phyloP scores from a whole-genome alignment of 805 yeast species.

The Kregervanrija fluxuum region DNA sequence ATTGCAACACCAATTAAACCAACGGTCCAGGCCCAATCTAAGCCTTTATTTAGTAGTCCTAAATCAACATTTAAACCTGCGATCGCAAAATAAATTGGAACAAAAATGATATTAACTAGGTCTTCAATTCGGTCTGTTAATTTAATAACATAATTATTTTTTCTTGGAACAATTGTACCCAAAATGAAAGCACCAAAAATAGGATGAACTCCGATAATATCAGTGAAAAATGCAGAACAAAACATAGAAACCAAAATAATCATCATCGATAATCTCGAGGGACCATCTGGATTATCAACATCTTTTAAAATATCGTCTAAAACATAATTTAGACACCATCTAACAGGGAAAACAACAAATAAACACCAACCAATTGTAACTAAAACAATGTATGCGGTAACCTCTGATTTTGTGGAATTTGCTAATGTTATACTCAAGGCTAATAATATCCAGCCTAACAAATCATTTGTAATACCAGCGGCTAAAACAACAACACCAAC shows the following conservation, averaged over 20 bases:
- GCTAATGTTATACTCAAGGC: conserved; percentile 75
- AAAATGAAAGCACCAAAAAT: conserved; percentile 80
- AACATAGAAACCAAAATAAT: conserved; percentile 50
- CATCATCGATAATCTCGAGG: conserved; percentile 55
- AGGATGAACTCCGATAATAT: conserved; percentile 80
- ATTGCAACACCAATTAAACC: conserved; percentile 64
- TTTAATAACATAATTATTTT: conserved; percentile 61
- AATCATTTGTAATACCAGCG: conserved; percentile 76
- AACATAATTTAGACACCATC: conserved; percentile 38
- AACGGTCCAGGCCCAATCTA: conserved; percentile 72
- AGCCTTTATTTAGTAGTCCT: conserved; percentile 54
- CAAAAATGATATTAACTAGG: conserved; percentile 59
- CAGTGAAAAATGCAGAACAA: conserved; percentile 69
- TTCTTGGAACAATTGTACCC: conserved; percentile 72
- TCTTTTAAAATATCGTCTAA: conserved; percentile 35
- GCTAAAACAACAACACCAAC: conserved; percentile 71
- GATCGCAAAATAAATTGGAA: conserved; percentile 74
- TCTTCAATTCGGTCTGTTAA: conserved; percentile 74
- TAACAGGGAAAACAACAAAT: conserved; percentile 50
- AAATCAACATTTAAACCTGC: conserved; percentile 70
- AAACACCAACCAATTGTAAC: conserved; percentile 66
- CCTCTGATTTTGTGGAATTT: conserved; percentile 60
- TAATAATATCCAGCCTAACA: conserved; percentile 73
- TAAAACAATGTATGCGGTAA: conserved; percentile 60
- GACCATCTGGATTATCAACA: conserved; percentile 50